Percentiles rank a stretch among this genome's conserved stretches.
Conservation (phyloP, 1,284 basidiomycete species). For the Exsudoporus floridanus region DNA sequence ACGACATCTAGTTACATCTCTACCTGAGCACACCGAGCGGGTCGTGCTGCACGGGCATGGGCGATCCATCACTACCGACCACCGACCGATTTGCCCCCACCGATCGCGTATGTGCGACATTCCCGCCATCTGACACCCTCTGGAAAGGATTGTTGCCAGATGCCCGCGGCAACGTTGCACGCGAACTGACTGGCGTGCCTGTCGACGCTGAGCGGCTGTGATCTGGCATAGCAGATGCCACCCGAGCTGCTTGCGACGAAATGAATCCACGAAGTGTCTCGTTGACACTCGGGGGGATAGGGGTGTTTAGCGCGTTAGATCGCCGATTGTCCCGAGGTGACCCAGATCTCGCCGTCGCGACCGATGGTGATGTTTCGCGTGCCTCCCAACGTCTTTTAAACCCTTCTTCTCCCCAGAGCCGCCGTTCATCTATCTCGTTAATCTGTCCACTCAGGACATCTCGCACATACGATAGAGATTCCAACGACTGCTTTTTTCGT, state of each 20-base stretch:
- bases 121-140: constrained; percentile 17
- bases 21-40: constrained; percentile 59
- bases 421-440: constrained; percentile 58
- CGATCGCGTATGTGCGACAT: constrained; percentile 3
- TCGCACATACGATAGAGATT: constrained; percentile 69
- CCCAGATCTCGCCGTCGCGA: constrained; percentile 6
- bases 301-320: constrained; percentile 7
- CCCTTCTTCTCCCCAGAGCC: constrained; percentile 58
- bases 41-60: constrained; percentile 44
- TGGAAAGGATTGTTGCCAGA: constrained; percentile 33
- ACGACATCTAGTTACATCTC: constrained; percentile 1
- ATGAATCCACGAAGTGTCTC: constrained; percentile 26
- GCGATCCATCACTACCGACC: constrained; percentile 37
- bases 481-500: constrained; percentile 65
- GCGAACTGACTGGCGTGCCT: constrained; percentile 33
- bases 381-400: constrained; percentile 35
- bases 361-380: constrained; percentile 11
- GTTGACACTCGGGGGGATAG: constrained; percentile 20
- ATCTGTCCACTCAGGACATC: constrained; percentile 63
- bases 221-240: constrained; percentile 46
- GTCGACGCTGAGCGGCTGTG: constrained; percentile 55
- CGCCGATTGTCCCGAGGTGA: constrained; percentile 20
- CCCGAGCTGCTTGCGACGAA: constrained; percentile 17
- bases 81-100: constrained; percentile 19
- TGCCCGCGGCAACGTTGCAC: constrained; percentile 18